Conservation (phyloP, 1,284 basidiomycete genomes). For the Ustilago bromivora region DNA sequence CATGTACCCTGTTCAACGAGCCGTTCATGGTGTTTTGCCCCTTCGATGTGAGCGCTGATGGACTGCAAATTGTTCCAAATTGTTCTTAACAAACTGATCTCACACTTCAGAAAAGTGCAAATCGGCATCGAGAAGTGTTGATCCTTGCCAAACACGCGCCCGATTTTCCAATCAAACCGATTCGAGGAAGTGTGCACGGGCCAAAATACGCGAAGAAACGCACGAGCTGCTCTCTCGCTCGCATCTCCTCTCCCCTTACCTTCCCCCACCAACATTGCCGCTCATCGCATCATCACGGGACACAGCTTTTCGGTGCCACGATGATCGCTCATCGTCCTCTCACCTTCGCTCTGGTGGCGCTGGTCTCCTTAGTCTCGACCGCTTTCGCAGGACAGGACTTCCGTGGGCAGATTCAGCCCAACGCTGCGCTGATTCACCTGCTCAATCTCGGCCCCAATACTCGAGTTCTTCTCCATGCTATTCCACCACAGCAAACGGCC, state of each 20-base stretch:
- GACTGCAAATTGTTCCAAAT: background rate
- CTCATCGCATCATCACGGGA: background rate
- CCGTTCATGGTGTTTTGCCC: too few species aligned
- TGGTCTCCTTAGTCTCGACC: conserved; percentile 16
- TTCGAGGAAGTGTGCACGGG: background rate
- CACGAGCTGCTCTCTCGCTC: background rate
- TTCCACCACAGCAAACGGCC: conserved; percentile 17
- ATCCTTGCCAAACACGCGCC: background rate
- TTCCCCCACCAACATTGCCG: background rate
- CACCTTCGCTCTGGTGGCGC: conserved; percentile 17
- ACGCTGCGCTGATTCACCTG: conserved; percentile 42
- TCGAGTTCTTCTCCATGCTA: conserved; percentile 33
- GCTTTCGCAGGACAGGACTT: conserved; percentile 37
- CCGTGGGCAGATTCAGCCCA: conserved; percentile 52
- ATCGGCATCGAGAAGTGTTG: background rate
- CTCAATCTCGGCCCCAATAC: conserved; percentile 47
- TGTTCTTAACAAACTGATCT: background rate
- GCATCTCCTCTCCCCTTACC: background rate
- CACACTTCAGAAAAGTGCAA: background rate
- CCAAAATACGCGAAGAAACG: background rate
- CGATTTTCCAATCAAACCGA: background rate
- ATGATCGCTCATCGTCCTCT: conserved; percentile 7
- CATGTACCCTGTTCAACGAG: background rate
- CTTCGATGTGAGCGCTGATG: background rate
- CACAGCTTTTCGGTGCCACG: background rate